Evolutionary conservation across 176 grass and related monocot genomes (phyloP).

Genomic region (Miscanthus lutarioriparius): DNA sequence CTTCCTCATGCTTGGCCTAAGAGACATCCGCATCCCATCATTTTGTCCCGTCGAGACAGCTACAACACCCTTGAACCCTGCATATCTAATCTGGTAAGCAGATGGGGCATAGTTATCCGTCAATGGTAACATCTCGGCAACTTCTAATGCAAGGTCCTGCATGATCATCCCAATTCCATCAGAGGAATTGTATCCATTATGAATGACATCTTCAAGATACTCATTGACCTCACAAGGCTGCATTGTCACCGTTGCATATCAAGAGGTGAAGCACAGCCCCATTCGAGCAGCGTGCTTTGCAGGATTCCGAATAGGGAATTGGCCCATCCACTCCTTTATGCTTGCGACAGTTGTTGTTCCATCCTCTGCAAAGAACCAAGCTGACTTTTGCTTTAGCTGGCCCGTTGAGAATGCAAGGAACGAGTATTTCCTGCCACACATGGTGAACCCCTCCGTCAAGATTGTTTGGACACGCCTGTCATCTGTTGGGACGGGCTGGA

Average conservation of each 20-base stretch:
- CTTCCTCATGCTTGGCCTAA: conserved; percentile 85
- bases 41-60: conserved; percentile 53
- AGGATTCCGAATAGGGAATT: conserved; percentile 57
- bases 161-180: conserved; percentile 85
- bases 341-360: conserved; percentile 28
- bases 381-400: conserved; percentile 74
- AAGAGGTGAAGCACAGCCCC: conserved; percentile 93
- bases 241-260: conserved; percentile 66
- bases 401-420: conserved; percentile 84
- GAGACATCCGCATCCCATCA: conserved; percentile 38
- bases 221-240: conserved; percentile 41
- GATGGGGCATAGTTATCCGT: conserved; percentile 54
- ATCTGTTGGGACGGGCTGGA: conserved; percentile 55
- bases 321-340: conserved; percentile 80
- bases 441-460: conserved; percentile 58
- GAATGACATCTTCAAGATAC: conserved; percentile 47
- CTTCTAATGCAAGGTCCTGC: conserved; percentile 67
- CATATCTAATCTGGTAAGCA: conserved; percentile 84
- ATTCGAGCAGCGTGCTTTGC: conserved; percentile 80
- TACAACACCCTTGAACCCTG: conserved; percentile 82
- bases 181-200: conserved; percentile 66
- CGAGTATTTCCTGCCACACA: conserved; percentile 80
- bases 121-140: conserved; percentile 59
- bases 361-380: conserved; percentile 88
- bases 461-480: conserved; percentile 61